Percentiles rank a stretch among this genome's conserved stretches.
Evolutionary conservation across 129 eudicot species (phyloP).

Genomic region (Silybum marianum): DNA sequence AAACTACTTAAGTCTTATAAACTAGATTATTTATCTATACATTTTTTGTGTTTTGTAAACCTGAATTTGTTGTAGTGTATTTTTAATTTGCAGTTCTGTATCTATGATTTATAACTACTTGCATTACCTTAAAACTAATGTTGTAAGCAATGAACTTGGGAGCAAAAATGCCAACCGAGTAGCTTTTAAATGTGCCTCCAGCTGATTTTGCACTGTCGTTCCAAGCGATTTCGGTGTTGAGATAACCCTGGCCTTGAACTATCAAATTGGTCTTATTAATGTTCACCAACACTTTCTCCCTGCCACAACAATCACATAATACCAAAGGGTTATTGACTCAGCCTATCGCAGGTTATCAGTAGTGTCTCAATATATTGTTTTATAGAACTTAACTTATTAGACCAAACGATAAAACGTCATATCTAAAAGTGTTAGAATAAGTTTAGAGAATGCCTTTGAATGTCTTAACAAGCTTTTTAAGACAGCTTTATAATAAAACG

Average conservation of each 20-base stretch:
- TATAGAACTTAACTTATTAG: too few species aligned
- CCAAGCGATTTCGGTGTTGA: constrained; percentile 68
- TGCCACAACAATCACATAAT: constrained; percentile 37
- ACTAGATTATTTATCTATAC: not conserved
- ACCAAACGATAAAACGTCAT: too few species aligned
- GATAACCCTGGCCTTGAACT: constrained; percentile 70
- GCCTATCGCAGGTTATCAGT: not conserved
- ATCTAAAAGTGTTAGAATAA: too few species aligned
- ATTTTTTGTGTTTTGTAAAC: not conserved
- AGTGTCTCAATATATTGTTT: too few species aligned
- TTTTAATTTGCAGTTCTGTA: not conserved
- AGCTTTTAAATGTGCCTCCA: constrained; percentile 65
- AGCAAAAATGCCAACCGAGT: constrained; percentile 52
- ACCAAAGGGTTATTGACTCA: not conserved
- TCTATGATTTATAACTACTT: constrained; percentile 1
- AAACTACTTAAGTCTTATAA: not conserved
- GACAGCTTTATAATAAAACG: too few species aligned
- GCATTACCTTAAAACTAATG: constrained; percentile 74
- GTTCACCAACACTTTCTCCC: constrained; percentile 70
- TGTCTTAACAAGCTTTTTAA: too few species aligned
- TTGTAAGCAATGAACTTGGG: constrained; percentile 63
- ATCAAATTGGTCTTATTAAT: constrained; percentile 66
- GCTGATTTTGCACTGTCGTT: constrained; percentile 70
- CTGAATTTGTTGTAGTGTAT: not conserved
- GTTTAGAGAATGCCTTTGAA: too few species aligned